Evolutionary conservation across 1,284 basidiomycete species (phyloP).

Genomic region (Amylostereum areolatum): DNA sequence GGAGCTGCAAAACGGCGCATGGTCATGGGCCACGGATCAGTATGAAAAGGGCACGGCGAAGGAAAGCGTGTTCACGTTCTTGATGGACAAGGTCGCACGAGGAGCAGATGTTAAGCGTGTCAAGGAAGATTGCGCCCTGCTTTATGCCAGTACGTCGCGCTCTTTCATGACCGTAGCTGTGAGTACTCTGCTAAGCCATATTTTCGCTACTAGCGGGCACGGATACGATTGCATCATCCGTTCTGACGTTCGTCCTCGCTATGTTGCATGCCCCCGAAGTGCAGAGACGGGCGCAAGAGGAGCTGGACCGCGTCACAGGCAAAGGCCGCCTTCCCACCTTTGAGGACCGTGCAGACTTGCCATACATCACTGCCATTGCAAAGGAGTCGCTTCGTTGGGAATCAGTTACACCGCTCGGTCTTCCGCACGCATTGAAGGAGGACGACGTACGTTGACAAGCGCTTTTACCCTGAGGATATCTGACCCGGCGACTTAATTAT

Average conservation of each 20-base stretch:
- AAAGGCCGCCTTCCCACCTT: conserved; percentile 20
- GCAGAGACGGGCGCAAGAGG: conserved; percentile 19
- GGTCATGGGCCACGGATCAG: neutral
- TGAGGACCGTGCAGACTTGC: conserved; percentile 18
- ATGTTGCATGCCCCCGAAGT: conserved; percentile 21
- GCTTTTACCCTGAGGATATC: neutral
- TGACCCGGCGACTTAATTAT: neutral
- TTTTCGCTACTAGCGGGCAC: neutral
- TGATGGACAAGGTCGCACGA: neutral
- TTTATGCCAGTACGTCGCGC: no score
- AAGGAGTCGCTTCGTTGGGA: conserved; percentile 24
- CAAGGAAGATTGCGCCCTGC: conserved; percentile 14
- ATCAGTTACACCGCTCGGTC: conserved; percentile 10
- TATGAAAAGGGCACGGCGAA: neutral
- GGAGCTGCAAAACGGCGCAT: neutral
- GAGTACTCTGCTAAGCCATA: neutral
- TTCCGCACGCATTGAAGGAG: conserved; percentile 13
- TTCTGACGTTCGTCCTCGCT: conserved; percentile 15
- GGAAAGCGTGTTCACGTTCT: neutral
- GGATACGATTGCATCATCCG: neutral
- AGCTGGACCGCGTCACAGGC: conserved; percentile 23
- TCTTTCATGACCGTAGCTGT: no score
- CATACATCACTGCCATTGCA: conserved; percentile 20
- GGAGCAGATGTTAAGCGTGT: conserved; percentile 12
- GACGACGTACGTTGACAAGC: conserved; percentile 12